Base-by-base conservation (phyloP, 2,329 filamentous ascomycete genomes). In the Massarina eburnea region DNA sequence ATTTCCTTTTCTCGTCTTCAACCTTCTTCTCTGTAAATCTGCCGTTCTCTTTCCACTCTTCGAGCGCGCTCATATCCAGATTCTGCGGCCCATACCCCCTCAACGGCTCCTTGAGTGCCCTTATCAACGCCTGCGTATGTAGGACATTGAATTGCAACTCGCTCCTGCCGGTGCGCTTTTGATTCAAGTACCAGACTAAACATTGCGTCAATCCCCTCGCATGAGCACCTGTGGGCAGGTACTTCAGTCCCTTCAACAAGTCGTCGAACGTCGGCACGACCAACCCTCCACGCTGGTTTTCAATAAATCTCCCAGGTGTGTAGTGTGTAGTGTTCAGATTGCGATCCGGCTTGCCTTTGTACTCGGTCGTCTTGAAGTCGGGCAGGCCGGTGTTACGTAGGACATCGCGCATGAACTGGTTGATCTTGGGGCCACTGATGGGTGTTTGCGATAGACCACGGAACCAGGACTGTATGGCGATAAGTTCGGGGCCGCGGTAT, bases 91-190 rank as follows among this genome's bases (percentile, higher is more conserved):
- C 60, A 26, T 43, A 49, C 0, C 33, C 22, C 33, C 49, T 51
- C 4, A 60, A 15, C 4, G 58, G 57, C 1, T 43, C 22, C 4
- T 43, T 41, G 12, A 64, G 45, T 0, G 58, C 61, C 2, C 56
- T 49, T 1, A 55, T 42, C 7, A 67, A 44, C 3, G 56, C 43
- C 34, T 60, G 62, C 2, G 55, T 49, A 26, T 67, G 62, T 29
- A 65, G 45, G 0, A 64, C 58, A 17, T 60, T 64, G 3, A 65
- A 32, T 2, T 62, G 45, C 0, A 67, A 48, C n/a, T 17, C 40
- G 2, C 61, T 61, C 0, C 43, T 54, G 29, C 64, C 65, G 1
- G 40, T 40, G 12, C 54, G 30, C 1, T 50, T 38, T 3, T 51
- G 17, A 4, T 39, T 18, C 7, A 58, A 35, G 27, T 58, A 65